Evolutionary conservation across 2,329 filamentous ascomycete species (phyloP).

Genomic region (Colletotrichum eleusines): DNA sequence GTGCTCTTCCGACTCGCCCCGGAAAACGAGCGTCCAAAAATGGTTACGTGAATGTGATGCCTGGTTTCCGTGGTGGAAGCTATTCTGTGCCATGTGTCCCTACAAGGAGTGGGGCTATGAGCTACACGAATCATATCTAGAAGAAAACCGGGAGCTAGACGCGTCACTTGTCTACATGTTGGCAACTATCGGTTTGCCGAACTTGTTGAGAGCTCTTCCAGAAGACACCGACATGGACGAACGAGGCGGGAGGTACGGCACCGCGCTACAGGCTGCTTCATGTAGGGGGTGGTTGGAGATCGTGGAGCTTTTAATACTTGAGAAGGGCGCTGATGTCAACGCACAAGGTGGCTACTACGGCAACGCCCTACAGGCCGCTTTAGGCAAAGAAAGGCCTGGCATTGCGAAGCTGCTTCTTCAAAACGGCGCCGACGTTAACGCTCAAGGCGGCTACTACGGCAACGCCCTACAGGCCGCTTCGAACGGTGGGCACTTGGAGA

Average conservation of each 20-base stretch:
- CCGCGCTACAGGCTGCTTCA: not conserved
- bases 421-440: not conserved
- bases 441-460: not conserved
- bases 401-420: not conserved
- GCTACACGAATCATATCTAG: no score
- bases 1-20: not conserved
- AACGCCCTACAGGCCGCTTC: not conserved
- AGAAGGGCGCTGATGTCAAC: slow-evolving; percentile 11
- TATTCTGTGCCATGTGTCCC: no score
- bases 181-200: not conserved
- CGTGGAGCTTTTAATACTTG: not conserved
- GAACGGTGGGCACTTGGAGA: not conserved
- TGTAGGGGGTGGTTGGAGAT: not conserved
- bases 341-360: not conserved
- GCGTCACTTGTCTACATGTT: not conserved
- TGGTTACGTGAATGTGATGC: not conserved
- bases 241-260: not conserved
- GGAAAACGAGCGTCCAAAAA: not conserved
- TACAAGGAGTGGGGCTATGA: no score
- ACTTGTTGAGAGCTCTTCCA: not conserved
- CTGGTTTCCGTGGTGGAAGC: not conserved
- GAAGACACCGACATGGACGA: not conserved
- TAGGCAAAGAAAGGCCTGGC: rapidly evolving
- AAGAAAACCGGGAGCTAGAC: no score
- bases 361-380: not conserved